Conservation (phyloP, 2,329 filamentous ascomycete species). For the Hypoxylon sp. region DNA sequence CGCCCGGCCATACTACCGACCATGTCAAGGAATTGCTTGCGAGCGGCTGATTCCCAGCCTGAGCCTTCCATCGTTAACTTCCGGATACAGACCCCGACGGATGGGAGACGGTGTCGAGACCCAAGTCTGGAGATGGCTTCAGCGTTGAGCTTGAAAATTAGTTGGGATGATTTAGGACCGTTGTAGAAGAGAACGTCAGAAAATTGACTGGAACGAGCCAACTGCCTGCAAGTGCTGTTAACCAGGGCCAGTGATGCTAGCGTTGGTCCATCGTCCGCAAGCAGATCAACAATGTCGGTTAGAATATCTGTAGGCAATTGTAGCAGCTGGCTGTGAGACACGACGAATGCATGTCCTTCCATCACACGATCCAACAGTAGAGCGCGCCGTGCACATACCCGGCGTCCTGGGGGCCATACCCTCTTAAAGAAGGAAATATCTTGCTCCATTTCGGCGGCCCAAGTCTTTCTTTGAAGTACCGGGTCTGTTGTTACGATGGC, state of each 20-base stretch:
- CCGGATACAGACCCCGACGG: constrained; percentile 3
- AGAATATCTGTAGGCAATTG: constrained; percentile 8
- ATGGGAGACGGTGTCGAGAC: neutral
- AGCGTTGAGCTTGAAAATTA: neutral
- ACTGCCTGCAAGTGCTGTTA: constrained; percentile 18
- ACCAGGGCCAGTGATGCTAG: constrained; percentile 21
- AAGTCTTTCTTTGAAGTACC: neutral
- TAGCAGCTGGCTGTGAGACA: neutral
- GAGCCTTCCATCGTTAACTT: neutral
- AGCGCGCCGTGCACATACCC: neutral
- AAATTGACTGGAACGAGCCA: constrained; percentile 31
- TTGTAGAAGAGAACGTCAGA: constrained; percentile 10
- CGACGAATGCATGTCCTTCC: no score
- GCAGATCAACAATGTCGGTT: constrained; percentile 12
- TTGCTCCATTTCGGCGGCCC: neutral
- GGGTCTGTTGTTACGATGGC: neutral
- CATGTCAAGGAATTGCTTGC: no score
- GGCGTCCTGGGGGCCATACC: no score
- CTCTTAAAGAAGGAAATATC: neutral
- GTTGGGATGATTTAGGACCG: neutral
- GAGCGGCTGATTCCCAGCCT: no score
- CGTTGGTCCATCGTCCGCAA: constrained; percentile 6
- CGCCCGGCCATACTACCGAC: neutral
- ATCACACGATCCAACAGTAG: neutral
- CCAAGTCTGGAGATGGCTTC: neutral